Conservation (phyloP, 192 early-diverging fungal genomes). For the Mortierella alpina region DNA sequence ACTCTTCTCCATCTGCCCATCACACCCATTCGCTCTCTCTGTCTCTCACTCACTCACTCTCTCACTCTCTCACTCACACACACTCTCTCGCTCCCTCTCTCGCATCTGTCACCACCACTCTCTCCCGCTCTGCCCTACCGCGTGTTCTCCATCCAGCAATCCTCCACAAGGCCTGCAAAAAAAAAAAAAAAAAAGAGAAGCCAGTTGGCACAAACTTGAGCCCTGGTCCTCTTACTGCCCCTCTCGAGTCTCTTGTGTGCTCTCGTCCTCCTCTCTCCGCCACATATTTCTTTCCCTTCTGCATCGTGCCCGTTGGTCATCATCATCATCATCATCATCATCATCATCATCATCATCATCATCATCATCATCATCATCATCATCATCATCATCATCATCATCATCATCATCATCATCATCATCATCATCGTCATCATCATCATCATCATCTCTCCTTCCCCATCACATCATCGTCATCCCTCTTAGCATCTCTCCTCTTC, state of each 20-base stretch:
- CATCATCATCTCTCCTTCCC: not conserved
- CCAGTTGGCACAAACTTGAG: too few species aligned
- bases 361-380: too few species aligned
- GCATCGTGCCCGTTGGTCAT: not conserved
- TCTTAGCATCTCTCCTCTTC: not conserved
- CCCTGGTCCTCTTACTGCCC: not conserved
- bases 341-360: too few species aligned
- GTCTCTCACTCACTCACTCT: not conserved
- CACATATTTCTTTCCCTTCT: not conserved
- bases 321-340: too few species aligned
- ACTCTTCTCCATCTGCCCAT: not conserved
- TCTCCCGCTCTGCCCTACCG: not conserved
- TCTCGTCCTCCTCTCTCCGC: not conserved
- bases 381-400: too few species aligned
- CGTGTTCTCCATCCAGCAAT: not conserved
- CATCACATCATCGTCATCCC: constrained; percentile 6
- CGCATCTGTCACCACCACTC: too few species aligned
- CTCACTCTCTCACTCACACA: not conserved
- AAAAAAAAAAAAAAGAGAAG: too few species aligned
- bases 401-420: too few species aligned
- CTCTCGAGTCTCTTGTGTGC: not conserved
- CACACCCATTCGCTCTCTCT: not conserved
- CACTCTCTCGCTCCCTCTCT: not conserved
- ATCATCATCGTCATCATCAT: too few species aligned
- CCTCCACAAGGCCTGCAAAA: not conserved